These are phyloP conservation scores for Malus orientalis DNA, from an alignment of 306 rosid species.

Conservation along the genomic window DNA sequence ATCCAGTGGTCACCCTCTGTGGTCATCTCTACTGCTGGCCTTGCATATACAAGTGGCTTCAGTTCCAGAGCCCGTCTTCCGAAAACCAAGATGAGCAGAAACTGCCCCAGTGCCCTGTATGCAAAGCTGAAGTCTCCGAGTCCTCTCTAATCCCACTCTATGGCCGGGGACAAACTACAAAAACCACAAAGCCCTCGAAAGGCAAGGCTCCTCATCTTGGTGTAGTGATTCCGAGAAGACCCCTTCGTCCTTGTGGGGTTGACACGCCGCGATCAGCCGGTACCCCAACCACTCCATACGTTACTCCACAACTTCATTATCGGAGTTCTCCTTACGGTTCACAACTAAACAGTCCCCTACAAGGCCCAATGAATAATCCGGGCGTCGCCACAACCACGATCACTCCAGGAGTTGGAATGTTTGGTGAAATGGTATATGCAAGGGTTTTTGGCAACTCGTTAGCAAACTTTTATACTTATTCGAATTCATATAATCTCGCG, in stretches of 20 bases:
- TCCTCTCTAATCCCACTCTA: slow-evolving; percentile 67
- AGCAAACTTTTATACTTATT: slow-evolving; percentile 47
- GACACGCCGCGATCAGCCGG: slow-evolving; percentile 24
- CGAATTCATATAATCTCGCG: slow-evolving; percentile 46
- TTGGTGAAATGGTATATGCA: slow-evolving; percentile 64
- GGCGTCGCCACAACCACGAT: slow-evolving; percentile 24
- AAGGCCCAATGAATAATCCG: slow-evolving; percentile 22
- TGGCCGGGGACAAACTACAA: slow-evolving; percentile 42
- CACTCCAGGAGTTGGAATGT: slow-evolving; percentile 40
- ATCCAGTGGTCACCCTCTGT: slow-evolving; percentile 94
- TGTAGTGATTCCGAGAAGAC: slow-evolving; percentile 51
- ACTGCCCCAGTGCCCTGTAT: slow-evolving; percentile 64
- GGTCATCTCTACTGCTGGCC: slow-evolving; percentile 99
- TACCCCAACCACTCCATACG: slow-evolving; percentile 13
- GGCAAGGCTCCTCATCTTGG: slow-evolving; percentile 29
- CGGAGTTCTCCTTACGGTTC: slow-evolving; percentile 29
- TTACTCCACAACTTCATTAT: slow-evolving; percentile 26
- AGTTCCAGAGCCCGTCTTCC: slow-evolving; percentile 20
- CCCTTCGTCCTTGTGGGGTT: slow-evolving; percentile 36
- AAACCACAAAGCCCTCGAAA: slow-evolving; percentile 32
- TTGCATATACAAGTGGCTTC: slow-evolving; percentile 86
- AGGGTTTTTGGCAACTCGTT: slow-evolving; percentile 66
- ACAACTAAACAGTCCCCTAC: slow-evolving; percentile 9
- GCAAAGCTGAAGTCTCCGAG: slow-evolving; percentile 70
- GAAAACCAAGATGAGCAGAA: slow-evolving; percentile 25